Base-by-base conservation (phyloP, 208 protist species). In the Trypanosoma platydactyli region DNA sequence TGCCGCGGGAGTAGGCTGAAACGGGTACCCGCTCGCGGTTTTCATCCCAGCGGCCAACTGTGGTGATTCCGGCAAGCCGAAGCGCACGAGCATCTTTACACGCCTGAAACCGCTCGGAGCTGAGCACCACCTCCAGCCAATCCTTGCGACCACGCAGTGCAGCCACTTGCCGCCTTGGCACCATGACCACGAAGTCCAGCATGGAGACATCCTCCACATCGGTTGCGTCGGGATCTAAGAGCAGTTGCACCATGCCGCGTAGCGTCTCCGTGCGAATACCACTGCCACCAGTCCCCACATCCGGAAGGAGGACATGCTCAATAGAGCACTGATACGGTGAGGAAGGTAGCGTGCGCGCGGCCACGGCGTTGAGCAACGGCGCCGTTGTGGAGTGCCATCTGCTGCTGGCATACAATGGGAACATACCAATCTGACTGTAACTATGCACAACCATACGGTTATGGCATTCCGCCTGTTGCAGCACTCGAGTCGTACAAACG, bases 31-130 rank as follows among this genome's bases (percentile, higher is more conserved):
- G 82, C n/a, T 90, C 88, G 9, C 76, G 72, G 46, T 83, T 77
- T 67, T 89, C 85, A 54, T 81, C 75, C 88, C 88, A 94, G 48
- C 84, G 75, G 1, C 84, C 83, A 15, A 94, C 61, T 25, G 78
- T 89, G 16, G 72, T 77, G 5, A 94, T 65, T 20, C 88, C 88
- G 4, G 68, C 71, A 25, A 89, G 64, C n/a, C 83, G 84, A 69
- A 94, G 64, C 30, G 76, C 73, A 7, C 88, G 84, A 1, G 76
- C 81, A 61, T 94, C 88, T 40, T 75, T 77, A 64, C 72, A 77
- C 45, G 76, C 77, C 59, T 91, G 80, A 65, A 82, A 91, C 35
- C 67, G 79, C 66, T 91, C 85, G 16, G 77, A 84, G 54, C 54
- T 56, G 15, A 87, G 68, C 0, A 94, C 35, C 5, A 91, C 71